Base-by-base conservation (phyloP, 1,139 yeast genomes). In the Sugiyamaella japonica region DNA sequence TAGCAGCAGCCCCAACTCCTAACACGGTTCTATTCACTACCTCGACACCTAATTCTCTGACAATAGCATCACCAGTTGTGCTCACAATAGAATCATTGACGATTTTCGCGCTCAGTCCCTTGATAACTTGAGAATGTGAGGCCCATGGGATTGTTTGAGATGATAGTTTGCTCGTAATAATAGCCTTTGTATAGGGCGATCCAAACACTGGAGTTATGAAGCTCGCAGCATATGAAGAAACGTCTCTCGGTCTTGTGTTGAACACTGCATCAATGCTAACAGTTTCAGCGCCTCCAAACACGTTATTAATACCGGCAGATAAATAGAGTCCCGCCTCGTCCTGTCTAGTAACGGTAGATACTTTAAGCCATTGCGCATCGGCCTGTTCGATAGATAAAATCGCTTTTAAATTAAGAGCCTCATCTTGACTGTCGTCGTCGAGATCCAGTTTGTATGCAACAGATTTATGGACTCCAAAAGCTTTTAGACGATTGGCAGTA, bases 271-370 rank as follows among this genome's bases (percentile, higher is more conserved):
- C 96, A 51, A 90, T 76, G 29, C 83, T 78, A 20, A 91, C 66
- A 46, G 77, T 77, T 67, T 93, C 99, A 7, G 93, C 97, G 1
- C 96, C 97, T 0, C 97, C 97, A 70, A 90, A 83, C 9, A 89
- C 71, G 67, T 93, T 91, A 52, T 83, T 79, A 67, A 86, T 75
- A 66, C 86, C 90, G 23, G 63, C 64, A 10, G 66, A 54, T 7
- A 66, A 48, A 50, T 86, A 85, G 46, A 89, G 69, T 87, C 90
- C 5, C 97, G 91, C n/a, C 97, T 97, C 1, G 96, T 88, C 65
- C 85, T 86, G 57, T 95, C 90, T 58, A 80, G 80, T 65, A 87
- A 85, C 61, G 61, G 72, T 60, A 61, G 75, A 37, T 15, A 48
- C 53, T 8, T 39, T 50, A n/a, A 55, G 20, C 54, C 50, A 56